phyloP scores from a whole-genome alignment of 768 basidiomycete genomes.

The Tulasnella sp. region DNA sequence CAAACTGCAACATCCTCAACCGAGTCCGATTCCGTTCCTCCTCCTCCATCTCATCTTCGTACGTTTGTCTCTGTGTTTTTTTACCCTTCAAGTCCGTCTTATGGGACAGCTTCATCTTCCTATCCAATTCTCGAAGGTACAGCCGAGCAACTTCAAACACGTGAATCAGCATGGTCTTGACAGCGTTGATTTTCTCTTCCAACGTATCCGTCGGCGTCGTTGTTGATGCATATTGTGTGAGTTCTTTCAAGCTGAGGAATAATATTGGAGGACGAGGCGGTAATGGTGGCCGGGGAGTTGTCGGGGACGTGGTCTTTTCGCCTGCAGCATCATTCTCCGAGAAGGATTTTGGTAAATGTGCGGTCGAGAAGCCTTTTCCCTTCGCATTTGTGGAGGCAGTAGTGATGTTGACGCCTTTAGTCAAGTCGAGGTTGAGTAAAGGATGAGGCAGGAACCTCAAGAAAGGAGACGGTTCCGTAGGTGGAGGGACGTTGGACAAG shows the following conservation, averaged over 20 bases:
- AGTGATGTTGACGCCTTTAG: neutral
- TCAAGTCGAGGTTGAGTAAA: neutral
- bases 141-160: conserved; percentile 18
- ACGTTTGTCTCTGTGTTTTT: neutral
- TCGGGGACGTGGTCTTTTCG: neutral
- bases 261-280: conserved; percentile 3
- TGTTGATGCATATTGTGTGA: conserved; percentile 2
- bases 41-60: neutral
- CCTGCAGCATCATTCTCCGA: neutral
- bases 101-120: neutral
- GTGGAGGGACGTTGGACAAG: neutral
- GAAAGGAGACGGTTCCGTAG: neutral
- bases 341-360: neutral
- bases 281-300: neutral
- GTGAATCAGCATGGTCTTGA: conserved; percentile 8
- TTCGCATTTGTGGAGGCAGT: neutral
- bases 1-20: conserved; percentile 20
- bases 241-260: neutral
- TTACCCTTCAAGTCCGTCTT: neutral
- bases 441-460: conserved; percentile 16
- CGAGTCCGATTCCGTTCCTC: neutral
- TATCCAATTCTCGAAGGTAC: conserved; percentile 16
- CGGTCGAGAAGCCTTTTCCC: neutral
- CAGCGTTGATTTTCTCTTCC: conserved; percentile 6
- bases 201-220: neutral